Evolutionary conservation across 2,329 filamentous ascomycete species (phyloP), one percentile per base, ranked within the genome.

Genomic region (Fusarium sp.): DNA sequence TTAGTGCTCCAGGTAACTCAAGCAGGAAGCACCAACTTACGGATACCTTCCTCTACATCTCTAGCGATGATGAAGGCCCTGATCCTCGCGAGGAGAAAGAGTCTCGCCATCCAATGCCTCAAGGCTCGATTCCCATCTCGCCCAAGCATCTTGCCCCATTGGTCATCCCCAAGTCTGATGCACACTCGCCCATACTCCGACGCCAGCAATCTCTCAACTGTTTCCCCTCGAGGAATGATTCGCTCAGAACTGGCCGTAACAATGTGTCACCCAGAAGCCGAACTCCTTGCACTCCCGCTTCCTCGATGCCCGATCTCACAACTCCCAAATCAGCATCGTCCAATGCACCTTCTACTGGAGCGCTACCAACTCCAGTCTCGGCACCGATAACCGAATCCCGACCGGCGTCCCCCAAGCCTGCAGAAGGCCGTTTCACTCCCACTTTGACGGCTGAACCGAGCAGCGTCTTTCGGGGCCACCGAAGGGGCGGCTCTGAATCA

Each of bases 1-100:
- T 87, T 66, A 92, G 90, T 79, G 89, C 89, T n/a, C 90, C 91
- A 2, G 87, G 87, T 10, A 83, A 85, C 70, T 85, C 83, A 62
- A 85, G 85, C 83, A 85, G 85, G 73, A 84, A 86, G 58, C 83
- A 87, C 65, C 64, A 66, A 9, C 50, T 78, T 20, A 58, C 70
- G 13, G 72, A 79, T 52, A 78, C 76, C 7, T 79, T 79, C 36
- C 75, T 79, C 33, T 74, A 73, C 31, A 70, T 66, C 36, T 74
- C 69, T 42, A 78, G 73, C 56, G 74, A 77, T 33, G 78, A 74
- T 50, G 75, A 79, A 56, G 66, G 75, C 13, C 60, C 75, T 22
- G 76, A 77, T 22, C 69, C 79, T 20, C 63, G 73, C 38, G 74
- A 73, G 8, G 70, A 77, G 13, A 73, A 79, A n/a, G 66, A 74